Base-by-base conservation (phyloP, 2,329 filamentous ascomycete species). In the Diaporthe caulivora region DNA sequence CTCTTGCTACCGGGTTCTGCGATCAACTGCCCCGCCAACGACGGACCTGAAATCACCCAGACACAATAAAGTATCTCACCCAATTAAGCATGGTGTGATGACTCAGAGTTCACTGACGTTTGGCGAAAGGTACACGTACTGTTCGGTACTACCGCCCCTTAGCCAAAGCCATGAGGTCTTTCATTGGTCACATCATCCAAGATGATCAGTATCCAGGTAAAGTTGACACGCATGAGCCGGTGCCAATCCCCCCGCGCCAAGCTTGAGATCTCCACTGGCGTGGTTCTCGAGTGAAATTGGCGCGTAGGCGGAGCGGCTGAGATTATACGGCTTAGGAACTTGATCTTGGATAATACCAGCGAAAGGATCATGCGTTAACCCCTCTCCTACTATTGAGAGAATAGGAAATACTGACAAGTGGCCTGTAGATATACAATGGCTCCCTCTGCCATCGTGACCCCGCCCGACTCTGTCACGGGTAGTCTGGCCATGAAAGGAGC, bases 351-450 rank as follows among this genome's bases (percentile, higher is more conserved):
- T 75, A 75, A 75, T 75, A 75, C 74, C 72, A 82, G 95, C 95
- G 95, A 95, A 97, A 97, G 95, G 93, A 97, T 97, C 95, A 97
- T 97, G 94, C 94, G 90, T 90, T 89, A 86, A n/a, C n/a, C 82
- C 79, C 81, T 82, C 79, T 80, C 80, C 77, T 78, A 79, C 78
- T 71, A 77, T 76, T 76, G 80, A 79, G 77, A 80, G 70, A 77
- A 82, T 81, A 83, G 84, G 85, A 83, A 81, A 79, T 78, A n/a
- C 76, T 82, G 80, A 74, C 78, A 51, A 26, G 2, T 2, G 21
- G 77, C 79, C 68, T 55, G 8, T 57, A 78, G 77, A 76, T 80
- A 79, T 83, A 91, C 80, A 79, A 97, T 97, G 95, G 92, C 93
- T 86, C 95, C 95, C 79, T 92, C 94, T 77, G 89, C 92, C 79